Conservation (phyloP, 2,329 filamentous ascomycete genomes). For the Bipolaris oryzae region DNA sequence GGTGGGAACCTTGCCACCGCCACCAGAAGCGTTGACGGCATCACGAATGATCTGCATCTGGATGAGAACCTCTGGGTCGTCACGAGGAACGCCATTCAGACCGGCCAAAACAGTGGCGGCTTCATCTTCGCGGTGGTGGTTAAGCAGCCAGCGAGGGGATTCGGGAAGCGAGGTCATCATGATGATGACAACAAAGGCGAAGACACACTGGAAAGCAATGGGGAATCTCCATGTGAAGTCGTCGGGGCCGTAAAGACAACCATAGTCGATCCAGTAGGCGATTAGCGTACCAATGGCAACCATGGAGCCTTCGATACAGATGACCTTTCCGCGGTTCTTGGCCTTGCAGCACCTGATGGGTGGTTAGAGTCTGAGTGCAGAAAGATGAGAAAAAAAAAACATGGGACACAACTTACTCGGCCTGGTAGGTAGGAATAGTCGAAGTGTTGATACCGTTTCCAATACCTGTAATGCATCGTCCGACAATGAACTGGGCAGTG, state of each 20-base stretch:
- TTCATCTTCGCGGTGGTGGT: conserved; percentile 52
- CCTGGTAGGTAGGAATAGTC: conserved; percentile 60
- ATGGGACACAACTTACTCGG: conserved; percentile 46
- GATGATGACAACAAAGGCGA: conserved; percentile 46
- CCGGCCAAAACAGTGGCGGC: conserved; percentile 56
- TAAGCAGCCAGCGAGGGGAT: conserved; percentile 42
- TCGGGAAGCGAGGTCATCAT: conserved; percentile 47
- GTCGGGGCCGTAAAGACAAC: conserved; percentile 42
- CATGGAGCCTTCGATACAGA: conserved; percentile 62
- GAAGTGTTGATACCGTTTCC: conserved; percentile 63
- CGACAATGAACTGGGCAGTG: conserved; percentile 59
- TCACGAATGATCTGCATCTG: conserved; percentile 70
- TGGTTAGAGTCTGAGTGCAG: conserved; percentile 1
- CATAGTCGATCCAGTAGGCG: conserved; percentile 60
- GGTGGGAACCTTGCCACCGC: conserved; percentile 43
- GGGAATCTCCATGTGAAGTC: conserved; percentile 56
- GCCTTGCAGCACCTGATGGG: conserved; percentile 50
- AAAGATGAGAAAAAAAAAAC: background rate
- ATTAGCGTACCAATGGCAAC: conserved; percentile 58
- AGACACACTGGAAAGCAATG: conserved; percentile 59
- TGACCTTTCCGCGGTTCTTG: conserved; percentile 64
- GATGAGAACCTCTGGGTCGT: conserved; percentile 60
- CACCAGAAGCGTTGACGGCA: conserved; percentile 46
- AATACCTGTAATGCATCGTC: conserved; percentile 58
- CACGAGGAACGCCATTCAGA: conserved; percentile 53